Evolutionary conservation across 495 filamentous ascomycete species (phyloP), one percentile per base, ranked within the genome.

Genomic region (Penicillium soppii): DNA sequence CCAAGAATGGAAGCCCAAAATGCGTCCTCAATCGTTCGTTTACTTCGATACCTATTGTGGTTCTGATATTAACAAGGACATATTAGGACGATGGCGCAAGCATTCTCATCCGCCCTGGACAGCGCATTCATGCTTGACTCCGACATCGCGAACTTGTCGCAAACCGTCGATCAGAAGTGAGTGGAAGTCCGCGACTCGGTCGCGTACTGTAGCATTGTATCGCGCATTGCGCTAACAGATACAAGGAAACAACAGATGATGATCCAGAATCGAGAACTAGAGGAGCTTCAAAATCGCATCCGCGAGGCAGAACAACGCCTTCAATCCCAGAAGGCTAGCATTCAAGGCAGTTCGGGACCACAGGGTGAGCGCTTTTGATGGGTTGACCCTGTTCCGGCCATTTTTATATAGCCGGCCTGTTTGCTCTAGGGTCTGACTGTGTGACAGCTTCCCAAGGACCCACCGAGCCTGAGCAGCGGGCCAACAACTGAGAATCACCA

Each of bases 51-150:
- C 40, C 20, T 23, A 10, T 40, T 43, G 19, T 39, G 48, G 35
- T 12, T 32, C 12, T 20, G 40, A 35, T 17, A 46, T 61, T 75
- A 53, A 71, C 58, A 33, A 56, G 56, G 30, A 51, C 39, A 40
- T 61, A 41, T 22, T 71, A 96, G 92, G 50, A 92, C 89, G 47
- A 84, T 96, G 67, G 92, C 91, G 20, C 85, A 86, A 48, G 87
- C 84, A 48, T 97, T 97, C 76, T 90, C 90, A 25, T 74, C 85
- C 20, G 88, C 89, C 62, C 79, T 97, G 46, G 88, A 95, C 72
- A 88, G 91, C 67, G 85, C 91, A 53, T 97, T 97, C 68, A 80
- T 85, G 57, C 84, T 94, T 58, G 87, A 95, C 57, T 88, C 85
- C 61, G 83, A 83, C 56, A 72, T 96, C 52, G 83, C 88, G 58